Percentiles rank a stretch among this genome's conserved stretches.
Conservation (phyloP, 169 alveolate species). For the Eimeria maxima region DNA sequence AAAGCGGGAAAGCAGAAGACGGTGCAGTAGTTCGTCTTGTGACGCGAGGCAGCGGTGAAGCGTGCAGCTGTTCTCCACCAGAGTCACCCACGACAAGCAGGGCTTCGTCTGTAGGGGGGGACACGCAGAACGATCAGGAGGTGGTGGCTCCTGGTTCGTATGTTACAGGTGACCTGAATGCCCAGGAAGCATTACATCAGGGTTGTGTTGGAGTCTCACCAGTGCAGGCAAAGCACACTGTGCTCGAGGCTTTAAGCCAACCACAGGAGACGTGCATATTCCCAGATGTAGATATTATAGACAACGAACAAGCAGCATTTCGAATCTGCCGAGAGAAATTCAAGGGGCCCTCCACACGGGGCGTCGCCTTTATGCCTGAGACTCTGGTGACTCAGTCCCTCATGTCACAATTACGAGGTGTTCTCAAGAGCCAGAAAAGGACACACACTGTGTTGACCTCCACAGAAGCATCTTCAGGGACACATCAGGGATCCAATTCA, state of each 20-base stretch:
- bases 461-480: not conserved
- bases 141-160: not conserved
- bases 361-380: not conserved
- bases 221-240: not conserved
- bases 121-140: not conserved
- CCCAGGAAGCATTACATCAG: not conserved
- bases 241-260: not conserved
- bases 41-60: not conserved
- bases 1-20: not conserved
- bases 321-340: not conserved
- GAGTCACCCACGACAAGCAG: not conserved
- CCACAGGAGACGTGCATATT: not conserved
- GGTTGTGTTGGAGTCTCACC: not conserved
- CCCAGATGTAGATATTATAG: not conserved
- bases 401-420: conserved; percentile 56
- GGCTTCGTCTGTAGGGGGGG: not conserved
- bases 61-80: not conserved
- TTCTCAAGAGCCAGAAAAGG: not conserved
- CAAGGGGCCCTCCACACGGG: not conserved
- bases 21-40: conserved; percentile 7
- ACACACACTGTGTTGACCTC: not conserved
- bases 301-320: not conserved
- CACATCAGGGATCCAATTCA: not conserved
- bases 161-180: not conserved
- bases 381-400: conserved; percentile 4